phyloP scores from a whole-genome alignment of 495 filamentous ascomycete genomes.

The Corynascus novoguineensis region DNA sequence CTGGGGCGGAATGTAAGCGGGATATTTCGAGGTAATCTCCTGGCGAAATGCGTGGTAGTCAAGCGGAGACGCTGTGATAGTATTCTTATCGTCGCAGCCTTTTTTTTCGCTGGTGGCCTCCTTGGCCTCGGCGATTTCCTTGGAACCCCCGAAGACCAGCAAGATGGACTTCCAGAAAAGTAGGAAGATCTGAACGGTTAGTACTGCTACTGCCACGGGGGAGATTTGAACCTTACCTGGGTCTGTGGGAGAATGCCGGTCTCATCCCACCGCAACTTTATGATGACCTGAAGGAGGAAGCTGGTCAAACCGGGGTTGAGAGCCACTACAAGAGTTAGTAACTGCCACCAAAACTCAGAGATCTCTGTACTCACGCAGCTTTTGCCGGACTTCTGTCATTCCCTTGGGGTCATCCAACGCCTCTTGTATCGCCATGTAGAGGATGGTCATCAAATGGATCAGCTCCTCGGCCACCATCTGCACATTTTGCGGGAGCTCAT shows the following conservation, averaged over 20 bases:
- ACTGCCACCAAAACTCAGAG: background rate
- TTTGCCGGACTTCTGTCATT: conserved; percentile 33
- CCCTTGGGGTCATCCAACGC: conserved; percentile 46
- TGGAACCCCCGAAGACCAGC: conserved; percentile 71
- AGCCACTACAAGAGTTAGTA: conserved; percentile 36
- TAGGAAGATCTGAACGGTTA: conserved; percentile 53
- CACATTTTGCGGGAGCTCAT: conserved; percentile 33
- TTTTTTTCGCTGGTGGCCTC: conserved; percentile 50
- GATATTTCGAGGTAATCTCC: conserved; percentile 98
- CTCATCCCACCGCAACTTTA: conserved; percentile 86
- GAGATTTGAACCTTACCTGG: conserved; percentile 11
- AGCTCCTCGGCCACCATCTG: conserved; percentile 50
- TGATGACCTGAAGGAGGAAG: conserved; percentile 67
- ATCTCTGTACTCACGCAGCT: conserved; percentile 37
- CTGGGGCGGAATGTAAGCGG: conserved; percentile 85
- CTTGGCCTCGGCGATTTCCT: conserved; percentile 69
- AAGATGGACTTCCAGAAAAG: conserved; percentile 88
- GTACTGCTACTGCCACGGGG: background rate
- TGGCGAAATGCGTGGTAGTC: conserved; percentile 96
- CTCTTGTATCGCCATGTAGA: conserved; percentile 70
- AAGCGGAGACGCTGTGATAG: conserved; percentile 86
- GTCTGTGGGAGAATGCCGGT: conserved; percentile 33
- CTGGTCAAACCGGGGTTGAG: conserved; percentile 66
- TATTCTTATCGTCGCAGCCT: conserved; percentile 42
- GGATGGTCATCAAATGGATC: conserved; percentile 56